Conservation (phyloP, 1,284 basidiomycete species). For the Rhodotorula sp. region DNA sequence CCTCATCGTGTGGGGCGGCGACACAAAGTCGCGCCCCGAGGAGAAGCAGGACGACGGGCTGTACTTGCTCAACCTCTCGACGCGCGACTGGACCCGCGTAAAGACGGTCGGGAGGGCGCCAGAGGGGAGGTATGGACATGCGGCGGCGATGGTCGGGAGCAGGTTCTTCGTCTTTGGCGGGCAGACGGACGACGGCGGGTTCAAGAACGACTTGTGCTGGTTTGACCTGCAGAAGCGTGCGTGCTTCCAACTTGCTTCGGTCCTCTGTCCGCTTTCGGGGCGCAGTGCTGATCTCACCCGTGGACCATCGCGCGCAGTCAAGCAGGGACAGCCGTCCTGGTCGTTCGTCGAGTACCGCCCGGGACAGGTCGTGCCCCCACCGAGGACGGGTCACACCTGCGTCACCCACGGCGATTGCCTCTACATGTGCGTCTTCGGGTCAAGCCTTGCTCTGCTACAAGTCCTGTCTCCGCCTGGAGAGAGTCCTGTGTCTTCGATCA, state of each 20-base stretch:
- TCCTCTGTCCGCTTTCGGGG: not conserved
- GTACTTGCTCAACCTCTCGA: slow-evolving; percentile 90
- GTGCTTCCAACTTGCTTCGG: slow-evolving; percentile 48
- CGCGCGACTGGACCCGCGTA: slow-evolving; percentile 92
- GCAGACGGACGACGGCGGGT: slow-evolving; percentile 79
- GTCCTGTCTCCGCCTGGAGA: too few relatives aligned
- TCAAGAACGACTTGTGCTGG: slow-evolving; percentile 93
- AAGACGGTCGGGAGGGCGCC: slow-evolving; percentile 70
- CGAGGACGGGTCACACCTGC: slow-evolving; percentile 89
- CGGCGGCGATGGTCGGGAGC: slow-evolving; percentile 87
- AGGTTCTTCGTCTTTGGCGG: slow-evolving; percentile 96
- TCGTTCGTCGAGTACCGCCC: slow-evolving; percentile 50
- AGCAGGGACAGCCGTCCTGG: slow-evolving; percentile 49
- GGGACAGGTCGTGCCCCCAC: slow-evolving; percentile 82
- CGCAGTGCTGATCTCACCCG: not conserved
- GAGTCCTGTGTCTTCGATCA: too few relatives aligned
- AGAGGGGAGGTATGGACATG: slow-evolving; percentile 91
- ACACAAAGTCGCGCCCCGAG: slow-evolving; percentile 73
- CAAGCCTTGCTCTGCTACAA: too few relatives aligned
- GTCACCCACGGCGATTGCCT: slow-evolving; percentile 83
- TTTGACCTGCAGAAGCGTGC: slow-evolving; percentile 93
- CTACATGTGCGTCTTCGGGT: slow-evolving; percentile 68
- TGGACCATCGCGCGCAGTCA: slow-evolving; percentile 54
- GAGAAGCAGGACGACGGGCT: slow-evolving; percentile 91
- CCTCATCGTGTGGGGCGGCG: slow-evolving; percentile 97